These are phyloP conservation scores for Macadamia tetraphylla DNA, from an alignment of 164 flowering plant species.

Conservation along the genomic window DNA sequence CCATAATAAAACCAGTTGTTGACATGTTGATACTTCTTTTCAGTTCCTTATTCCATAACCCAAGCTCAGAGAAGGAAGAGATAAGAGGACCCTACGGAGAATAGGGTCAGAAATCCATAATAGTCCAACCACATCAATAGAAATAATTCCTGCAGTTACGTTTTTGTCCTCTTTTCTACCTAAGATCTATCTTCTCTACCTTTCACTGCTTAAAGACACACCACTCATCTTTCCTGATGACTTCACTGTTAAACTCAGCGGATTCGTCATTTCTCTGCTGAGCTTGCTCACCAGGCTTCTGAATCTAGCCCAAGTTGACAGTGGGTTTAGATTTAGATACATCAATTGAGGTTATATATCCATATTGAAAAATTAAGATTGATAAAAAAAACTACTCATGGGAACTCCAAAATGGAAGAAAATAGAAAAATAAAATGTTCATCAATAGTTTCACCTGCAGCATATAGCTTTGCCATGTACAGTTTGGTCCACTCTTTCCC, in stretches of 20 bases:
- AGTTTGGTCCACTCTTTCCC: constrained; percentile 70
- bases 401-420: background rate
- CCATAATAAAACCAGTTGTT: too few species aligned
- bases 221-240: background rate
- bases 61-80: too few species aligned
- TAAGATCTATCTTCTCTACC: background rate
- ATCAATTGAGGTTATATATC: background rate
- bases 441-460: constrained; percentile 56
- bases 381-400: background rate
- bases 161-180: background rate
- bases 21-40: too few species aligned
- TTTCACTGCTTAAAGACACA: background rate
- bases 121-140: too few species aligned
- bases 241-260: background rate
- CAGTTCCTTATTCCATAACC: too few species aligned
- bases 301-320: background rate
- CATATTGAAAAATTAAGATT: background rate
- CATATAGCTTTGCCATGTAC: constrained; percentile 46
- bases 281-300: background rate
- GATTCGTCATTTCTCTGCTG: background rate
- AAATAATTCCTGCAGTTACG: background rate
- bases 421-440: background rate
- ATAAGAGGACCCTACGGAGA: too few species aligned
- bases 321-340: background rate
- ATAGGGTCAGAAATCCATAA: too few species aligned